Evolutionary conservation across 1,139 yeast species (phyloP).

Genomic region (Geotrichum candidum): DNA sequence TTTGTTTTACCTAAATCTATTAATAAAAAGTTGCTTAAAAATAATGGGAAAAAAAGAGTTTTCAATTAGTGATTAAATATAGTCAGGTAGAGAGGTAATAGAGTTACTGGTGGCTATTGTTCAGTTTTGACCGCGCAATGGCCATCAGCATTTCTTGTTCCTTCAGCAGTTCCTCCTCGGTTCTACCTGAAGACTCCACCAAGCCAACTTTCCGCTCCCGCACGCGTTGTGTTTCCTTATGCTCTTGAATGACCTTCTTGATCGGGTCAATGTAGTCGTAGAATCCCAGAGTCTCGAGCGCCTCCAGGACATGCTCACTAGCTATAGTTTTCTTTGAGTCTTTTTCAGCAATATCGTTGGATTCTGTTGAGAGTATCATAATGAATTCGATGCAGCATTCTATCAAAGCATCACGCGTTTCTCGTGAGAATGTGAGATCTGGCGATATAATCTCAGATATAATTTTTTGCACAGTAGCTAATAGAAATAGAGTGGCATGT

Average conservation of each 20-base stretch:
- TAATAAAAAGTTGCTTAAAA: background rate
- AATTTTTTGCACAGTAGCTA: conserved; percentile 93
- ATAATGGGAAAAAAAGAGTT: background rate
- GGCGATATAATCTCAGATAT: conserved; percentile 82
- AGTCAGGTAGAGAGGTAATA: background rate
- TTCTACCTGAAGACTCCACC: conserved; percentile 83
- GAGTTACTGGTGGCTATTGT: conserved; percentile 22
- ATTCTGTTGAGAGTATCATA: conserved; percentile 88
- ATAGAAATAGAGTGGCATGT: background rate
- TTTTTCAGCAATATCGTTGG: conserved; percentile 93
- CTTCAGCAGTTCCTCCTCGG: conserved; percentile 83
- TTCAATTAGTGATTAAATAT: background rate
- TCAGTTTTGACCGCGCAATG: conserved; percentile 61
- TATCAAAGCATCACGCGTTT: conserved; percentile 90
- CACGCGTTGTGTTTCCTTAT: conserved; percentile 71
- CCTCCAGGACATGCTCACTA: conserved; percentile 90
- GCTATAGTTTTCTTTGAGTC: conserved; percentile 96
- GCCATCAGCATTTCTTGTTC: conserved; percentile 93
- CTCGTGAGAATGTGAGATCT: conserved; percentile 83
- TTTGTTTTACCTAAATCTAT: background rate
- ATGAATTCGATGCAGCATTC: conserved; percentile 95
- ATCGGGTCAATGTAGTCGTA: conserved; percentile 77
- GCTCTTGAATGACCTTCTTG: conserved; percentile 75
- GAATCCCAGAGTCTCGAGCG: conserved; percentile 83
- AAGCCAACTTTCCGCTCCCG: conserved; percentile 89